Percentiles rank a stretch among this genome's conserved stretches.
These are phyloP conservation scores for Golubevia sp. DNA, from an alignment of 1,284 basidiomycete genomes.

Conservation along the genomic window DNA sequence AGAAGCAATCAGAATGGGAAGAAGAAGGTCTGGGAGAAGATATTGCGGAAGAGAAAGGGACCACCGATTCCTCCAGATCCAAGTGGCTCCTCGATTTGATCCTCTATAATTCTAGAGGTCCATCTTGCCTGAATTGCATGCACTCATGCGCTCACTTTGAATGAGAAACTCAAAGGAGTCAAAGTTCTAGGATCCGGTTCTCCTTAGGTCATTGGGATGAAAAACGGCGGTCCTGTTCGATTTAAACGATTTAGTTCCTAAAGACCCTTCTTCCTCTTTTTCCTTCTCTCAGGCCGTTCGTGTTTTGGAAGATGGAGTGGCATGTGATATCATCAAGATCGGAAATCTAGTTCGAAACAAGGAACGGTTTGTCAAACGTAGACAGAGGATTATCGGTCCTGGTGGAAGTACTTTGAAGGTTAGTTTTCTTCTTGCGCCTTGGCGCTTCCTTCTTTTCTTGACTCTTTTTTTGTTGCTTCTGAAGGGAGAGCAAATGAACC, in stretches of 20 bases:
- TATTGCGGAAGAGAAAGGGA: too few species aligned
- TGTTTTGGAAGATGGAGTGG: conserved; percentile 84
- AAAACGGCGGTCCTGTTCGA: too few species aligned
- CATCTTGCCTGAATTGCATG: too few species aligned
- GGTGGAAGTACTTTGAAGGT: conserved; percentile 96
- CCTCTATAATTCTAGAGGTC: too few species aligned
- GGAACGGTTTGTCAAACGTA: conserved; percentile 92
- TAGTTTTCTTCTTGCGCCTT: conserved; percentile 24
- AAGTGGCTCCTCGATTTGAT: too few species aligned
- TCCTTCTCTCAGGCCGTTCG: conserved; percentile 74
- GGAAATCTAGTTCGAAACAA: conserved; percentile 93
- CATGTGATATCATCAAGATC: conserved; percentile 98
- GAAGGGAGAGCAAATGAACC: not conserved
- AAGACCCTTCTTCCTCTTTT: not conserved
- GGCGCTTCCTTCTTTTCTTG: not conserved
- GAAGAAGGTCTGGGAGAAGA: too few species aligned
- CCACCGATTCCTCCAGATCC: too few species aligned
- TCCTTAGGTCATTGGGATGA: too few species aligned
- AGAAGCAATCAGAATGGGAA: too few species aligned
- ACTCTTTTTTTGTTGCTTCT: not conserved
- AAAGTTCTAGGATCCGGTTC: too few species aligned
- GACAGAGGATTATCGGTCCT: conserved; percentile 95
- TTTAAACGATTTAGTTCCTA: not conserved
- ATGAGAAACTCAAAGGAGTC: too few species aligned
- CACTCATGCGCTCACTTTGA: too few species aligned